Base-by-base conservation (phyloP, 2,329 filamentous ascomycete genomes). In the Sporothrix luriei region DNA sequence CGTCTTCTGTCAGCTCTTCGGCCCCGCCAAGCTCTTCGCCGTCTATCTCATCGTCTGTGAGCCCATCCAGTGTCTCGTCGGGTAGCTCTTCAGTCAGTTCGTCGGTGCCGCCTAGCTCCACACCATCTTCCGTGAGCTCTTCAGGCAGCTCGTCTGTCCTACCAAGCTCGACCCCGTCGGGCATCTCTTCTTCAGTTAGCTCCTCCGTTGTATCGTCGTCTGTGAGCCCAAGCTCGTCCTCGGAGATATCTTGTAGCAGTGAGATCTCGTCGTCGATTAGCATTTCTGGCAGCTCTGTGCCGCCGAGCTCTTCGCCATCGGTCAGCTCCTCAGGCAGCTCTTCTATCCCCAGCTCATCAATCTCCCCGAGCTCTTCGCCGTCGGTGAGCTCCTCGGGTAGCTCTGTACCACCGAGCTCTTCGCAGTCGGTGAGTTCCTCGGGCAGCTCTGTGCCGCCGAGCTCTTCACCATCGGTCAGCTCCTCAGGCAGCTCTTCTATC, bases 21-120 rank as follows among this genome's bases (percentile, higher is more conserved):
- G 29, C 19, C 3, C 29, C 68, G 0, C 46, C 52, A 26, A 65
- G 59, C 61, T 69, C 68, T 6, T 33, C 38, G 7, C 51, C 61
- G 5, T 43, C 24, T 24, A 1, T 40, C 62, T 51, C 51, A 2
- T 40, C 54, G 26, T 21, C 54, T 33, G 29, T 26, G 4, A 57
- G 54, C 54, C 38, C 26, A 4, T n/a, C 38, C n/a, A 46, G 24
- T 5, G 13, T 38, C 1, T 40, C 54, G 6, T 52, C 49, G 3
- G 21, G 19, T 4, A 40, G 54, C 52, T 57, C 52, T 4, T 55
- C 49, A n/a, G n/a, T n/a, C n/a, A n/a, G n/a, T n/a, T n/a, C n/a
- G n/a, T n/a, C n/a, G n/a, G n/a, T n/a, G n/a, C n/a, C n/a, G n/a
- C n/a, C 52, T 29, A 21, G 10, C n/a, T 19, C 38, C 38, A 10